Evolutionary conservation across 2,329 filamentous ascomycete species (phyloP), one percentile per base, ranked within the genome.

Genomic region (Pseudogymnoascus pannorum): DNA sequence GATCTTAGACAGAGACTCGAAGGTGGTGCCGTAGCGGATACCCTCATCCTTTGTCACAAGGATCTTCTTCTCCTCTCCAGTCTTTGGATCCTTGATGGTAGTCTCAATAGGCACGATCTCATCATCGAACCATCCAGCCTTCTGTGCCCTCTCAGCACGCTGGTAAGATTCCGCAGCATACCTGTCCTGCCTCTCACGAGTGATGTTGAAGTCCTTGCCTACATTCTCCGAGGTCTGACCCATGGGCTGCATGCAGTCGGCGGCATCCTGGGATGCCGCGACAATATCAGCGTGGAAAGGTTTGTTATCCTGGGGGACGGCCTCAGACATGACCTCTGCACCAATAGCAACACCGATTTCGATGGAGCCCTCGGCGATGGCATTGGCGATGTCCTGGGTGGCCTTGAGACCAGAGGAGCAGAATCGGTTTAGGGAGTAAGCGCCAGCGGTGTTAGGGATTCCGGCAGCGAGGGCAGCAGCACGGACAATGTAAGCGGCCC

Each of bases 191-290:
- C 78, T 77, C 72, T 92, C 86, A 64, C 94, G 85, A 2, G 84
- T 78, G 72, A 99, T 87, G 72, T 88, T 84, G 75, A 97, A 97
- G 77, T 97, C 94, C 57, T 85, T 85, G 69, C 88, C 91, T 26
- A 99, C 92, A 73, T 97, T 97, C 80, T 99, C 94, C 63, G 88
- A 93, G 2, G 94, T 99, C 84, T 96, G 95, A 20, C 94, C 94
- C 94, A 99, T 99, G 67, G 93, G 89, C 81, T 92, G 85, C 85
- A 93, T 85, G 81, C 92, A 94, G 77, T 97, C 93, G 54, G 76
- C 76, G 0, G 91, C 84, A 72, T 97, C 91, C 73, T 91, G 88
- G 77, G 57, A 58, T 82, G 88, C 70, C 81, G 78, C 68, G 78
- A 90, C 78, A 63, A 97, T 85, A 65, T 87, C 86, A 66, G 88